Evolutionary conservation across 805 yeast genomes (phyloP).

Genomic region (Brettanomyces custersianus): DNA sequence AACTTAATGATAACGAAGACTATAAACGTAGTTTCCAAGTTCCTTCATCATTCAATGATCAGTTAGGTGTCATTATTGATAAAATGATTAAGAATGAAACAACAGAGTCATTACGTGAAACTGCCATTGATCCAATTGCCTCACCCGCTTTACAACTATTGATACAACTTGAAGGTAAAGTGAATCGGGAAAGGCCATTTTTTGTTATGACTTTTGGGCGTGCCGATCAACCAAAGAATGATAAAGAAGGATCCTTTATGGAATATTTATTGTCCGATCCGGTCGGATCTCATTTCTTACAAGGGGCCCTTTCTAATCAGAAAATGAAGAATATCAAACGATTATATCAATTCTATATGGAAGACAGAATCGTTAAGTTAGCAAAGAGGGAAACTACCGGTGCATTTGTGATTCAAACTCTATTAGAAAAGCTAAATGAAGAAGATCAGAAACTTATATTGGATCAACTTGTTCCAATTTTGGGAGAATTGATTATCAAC

Average conservation of each 20-base stretch:
- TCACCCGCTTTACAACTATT: constrained; percentile 82
- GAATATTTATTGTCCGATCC: constrained; percentile 79
- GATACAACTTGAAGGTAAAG: constrained; percentile 72
- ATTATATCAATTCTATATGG: constrained; percentile 62
- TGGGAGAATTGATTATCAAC: constrained; percentile 51
- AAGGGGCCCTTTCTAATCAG: constrained; percentile 56
- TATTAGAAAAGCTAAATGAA: constrained; percentile 55
- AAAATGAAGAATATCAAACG: constrained; percentile 65
- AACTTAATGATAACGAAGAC: constrained; percentile 69
- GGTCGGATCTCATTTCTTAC: constrained; percentile 90
- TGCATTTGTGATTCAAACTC: constrained; percentile 64
- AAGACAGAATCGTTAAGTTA: constrained; percentile 60
- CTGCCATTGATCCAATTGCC: constrained; percentile 70
- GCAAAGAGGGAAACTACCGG: constrained; percentile 82
- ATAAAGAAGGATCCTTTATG: constrained; percentile 68
- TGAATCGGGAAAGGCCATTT: constrained; percentile 61
- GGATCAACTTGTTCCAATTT: constrained; percentile 57
- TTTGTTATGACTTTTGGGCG: constrained; percentile 57
- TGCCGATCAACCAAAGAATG: constrained; percentile 40
- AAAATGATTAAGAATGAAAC: constrained; percentile 30
- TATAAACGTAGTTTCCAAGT: constrained; percentile 58
- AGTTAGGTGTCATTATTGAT: constrained; percentile 42
- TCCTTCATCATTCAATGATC: constrained; percentile 59
- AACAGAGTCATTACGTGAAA: constrained; percentile 49
- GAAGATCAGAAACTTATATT: constrained; percentile 54